Percentiles rank a stretch among this genome's conserved stretches.
Conservation (phyloP, 345 rosid species). For the Triadica sebifera region DNA sequence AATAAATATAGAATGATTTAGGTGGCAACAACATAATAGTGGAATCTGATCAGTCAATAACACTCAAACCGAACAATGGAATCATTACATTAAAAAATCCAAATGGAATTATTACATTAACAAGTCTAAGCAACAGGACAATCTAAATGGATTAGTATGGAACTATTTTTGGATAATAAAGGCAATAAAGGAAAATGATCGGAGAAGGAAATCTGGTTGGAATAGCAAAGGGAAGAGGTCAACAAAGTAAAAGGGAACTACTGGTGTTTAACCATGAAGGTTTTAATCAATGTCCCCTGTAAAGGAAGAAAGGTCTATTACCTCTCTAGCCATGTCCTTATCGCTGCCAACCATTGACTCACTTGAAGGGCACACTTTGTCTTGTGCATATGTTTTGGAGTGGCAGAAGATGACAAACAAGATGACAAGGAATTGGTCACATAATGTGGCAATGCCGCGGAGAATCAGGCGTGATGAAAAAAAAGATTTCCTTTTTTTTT, state of each 20-base stretch:
- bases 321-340: conserved; percentile 10
- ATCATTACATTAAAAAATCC: conserved; percentile 7
- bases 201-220: neutral
- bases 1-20: neutral
- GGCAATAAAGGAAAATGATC: conserved; percentile 5
- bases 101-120: conserved; percentile 3
- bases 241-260: conserved; percentile 4
- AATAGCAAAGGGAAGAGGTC: conserved; percentile 3
- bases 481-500: no score
- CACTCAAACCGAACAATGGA: neutral
- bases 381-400: conserved; percentile 18
- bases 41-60: conserved; percentile 26
- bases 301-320: conserved; percentile 26
- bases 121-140: conserved; percentile 13
- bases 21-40: conserved; percentile 13
- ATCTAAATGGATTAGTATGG: neutral
- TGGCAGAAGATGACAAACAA: conserved; percentile 21
- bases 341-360: conserved; percentile 20
- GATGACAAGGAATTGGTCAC: conserved; percentile 28
- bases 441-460: conserved; percentile 57
- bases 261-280: conserved; percentile 6
- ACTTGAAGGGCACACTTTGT: conserved; percentile 30
- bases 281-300: conserved; percentile 23
- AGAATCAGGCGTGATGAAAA: conserved; percentile 52
- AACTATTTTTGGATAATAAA: conserved; percentile 3